A percentile compares a stretch with the other conserved stretches of the same genome.
Conservation (phyloP, 495 filamentous ascomycete genomes). For the Penicillium canescens region DNA sequence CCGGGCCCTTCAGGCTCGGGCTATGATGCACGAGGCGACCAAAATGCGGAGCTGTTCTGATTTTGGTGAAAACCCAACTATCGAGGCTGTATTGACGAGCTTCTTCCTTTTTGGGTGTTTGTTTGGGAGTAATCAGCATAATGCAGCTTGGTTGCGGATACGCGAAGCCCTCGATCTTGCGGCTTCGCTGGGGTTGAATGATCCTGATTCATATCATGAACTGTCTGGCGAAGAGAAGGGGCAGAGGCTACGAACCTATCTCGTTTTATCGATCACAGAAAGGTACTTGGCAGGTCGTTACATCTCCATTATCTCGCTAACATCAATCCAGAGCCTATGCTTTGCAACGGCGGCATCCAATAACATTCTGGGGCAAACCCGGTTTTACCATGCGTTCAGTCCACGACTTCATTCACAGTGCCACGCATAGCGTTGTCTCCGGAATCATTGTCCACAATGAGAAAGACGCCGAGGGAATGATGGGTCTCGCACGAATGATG, state of each 20-base stretch:
- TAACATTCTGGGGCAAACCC: slow-evolving; percentile 40
- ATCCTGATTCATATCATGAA: slow-evolving; percentile 50
- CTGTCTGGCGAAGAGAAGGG: slow-evolving; percentile 47
- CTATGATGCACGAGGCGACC: slow-evolving; percentile 73
- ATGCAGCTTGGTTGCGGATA: slow-evolving; percentile 59
- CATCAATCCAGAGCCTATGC: slow-evolving; percentile 62
- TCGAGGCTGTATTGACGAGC: slow-evolving; percentile 71
- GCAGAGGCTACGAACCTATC: slow-evolving; percentile 46
- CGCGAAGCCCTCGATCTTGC: slow-evolving; percentile 60
- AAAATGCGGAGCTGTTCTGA: slow-evolving; percentile 75
- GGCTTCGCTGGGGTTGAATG: slow-evolving; percentile 58
- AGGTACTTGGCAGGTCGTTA: slow-evolving; percentile 27
- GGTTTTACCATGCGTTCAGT: slow-evolving; percentile 39
- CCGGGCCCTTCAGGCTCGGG: slow-evolving; percentile 52
- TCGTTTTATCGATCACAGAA: slow-evolving; percentile 63
- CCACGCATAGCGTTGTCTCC: slow-evolving; percentile 40
- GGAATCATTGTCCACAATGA: slow-evolving; percentile 48
- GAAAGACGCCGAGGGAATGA: slow-evolving; percentile 44
- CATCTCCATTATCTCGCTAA: not conserved
- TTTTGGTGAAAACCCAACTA: slow-evolving; percentile 69
- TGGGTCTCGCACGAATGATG: slow-evolving; percentile 43
- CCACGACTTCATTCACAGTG: slow-evolving; percentile 40
- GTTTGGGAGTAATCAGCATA: slow-evolving; percentile 63
- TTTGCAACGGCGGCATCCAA: slow-evolving; percentile 56
- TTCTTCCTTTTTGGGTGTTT: slow-evolving; percentile 79